Evolutionary conservation across 2,329 filamentous ascomycete genomes (phyloP).

Genomic region (Diaporthe australafricana): DNA sequence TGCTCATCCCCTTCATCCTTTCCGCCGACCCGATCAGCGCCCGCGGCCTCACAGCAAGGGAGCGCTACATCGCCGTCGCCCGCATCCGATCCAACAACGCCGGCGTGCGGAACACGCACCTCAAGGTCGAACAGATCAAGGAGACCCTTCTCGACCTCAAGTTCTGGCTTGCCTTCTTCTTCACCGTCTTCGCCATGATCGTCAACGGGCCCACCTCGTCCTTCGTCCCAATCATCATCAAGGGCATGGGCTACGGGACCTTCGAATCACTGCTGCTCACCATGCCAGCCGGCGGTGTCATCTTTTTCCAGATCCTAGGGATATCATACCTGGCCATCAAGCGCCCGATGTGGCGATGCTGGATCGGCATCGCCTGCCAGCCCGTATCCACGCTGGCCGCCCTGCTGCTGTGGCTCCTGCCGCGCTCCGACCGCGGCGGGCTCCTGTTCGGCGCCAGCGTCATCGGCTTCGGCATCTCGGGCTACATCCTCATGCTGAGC

Average conservation of each 20-base stretch:
- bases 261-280: constrained; percentile 70
- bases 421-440: constrained; percentile 54
- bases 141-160: constrained; percentile 62
- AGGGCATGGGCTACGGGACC: constrained; percentile 69
- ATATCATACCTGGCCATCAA: constrained; percentile 69
- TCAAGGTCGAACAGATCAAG: constrained; percentile 66
- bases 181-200: constrained; percentile 72
- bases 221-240: constrained; percentile 73
- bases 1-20: constrained; percentile 40
- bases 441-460: constrained; percentile 73
- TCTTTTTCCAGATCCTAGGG: constrained; percentile 68
- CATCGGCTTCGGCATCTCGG: constrained; percentile 69
- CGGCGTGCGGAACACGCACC: constrained; percentile 77
- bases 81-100: constrained; percentile 81
- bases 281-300: constrained; percentile 74
- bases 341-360: constrained; percentile 43
- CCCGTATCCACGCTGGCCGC: constrained; percentile 68
- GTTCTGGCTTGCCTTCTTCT: constrained; percentile 69
- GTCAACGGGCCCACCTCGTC: constrained; percentile 72
- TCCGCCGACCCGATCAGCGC: constrained; percentile 62
- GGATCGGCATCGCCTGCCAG: constrained; percentile 42
- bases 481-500: constrained; percentile 65
- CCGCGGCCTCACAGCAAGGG: constrained; percentile 71
- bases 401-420: constrained; percentile 66
- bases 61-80: constrained; percentile 76